Percentiles rank a stretch among this genome's conserved stretches.
These are phyloP conservation scores for Gaultheria prostrata DNA, from an alignment of 148 eudicot genomes.

Conservation along the genomic window DNA sequence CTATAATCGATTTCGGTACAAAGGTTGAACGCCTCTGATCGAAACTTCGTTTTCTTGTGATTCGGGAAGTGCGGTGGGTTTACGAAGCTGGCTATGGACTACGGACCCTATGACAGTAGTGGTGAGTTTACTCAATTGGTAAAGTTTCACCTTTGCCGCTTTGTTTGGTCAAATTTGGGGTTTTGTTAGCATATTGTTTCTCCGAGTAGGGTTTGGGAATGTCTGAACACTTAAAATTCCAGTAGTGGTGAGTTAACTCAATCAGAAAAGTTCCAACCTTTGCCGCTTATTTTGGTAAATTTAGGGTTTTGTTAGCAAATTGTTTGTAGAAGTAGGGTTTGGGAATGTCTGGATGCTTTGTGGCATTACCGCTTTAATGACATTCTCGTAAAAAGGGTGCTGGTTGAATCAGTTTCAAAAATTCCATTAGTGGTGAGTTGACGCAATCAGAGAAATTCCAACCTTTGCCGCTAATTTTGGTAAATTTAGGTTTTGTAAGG, in stretches of 20 bases:
- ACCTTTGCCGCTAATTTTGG: background rate
- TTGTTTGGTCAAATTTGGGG: constrained; percentile 2
- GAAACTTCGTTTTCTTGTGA: background rate
- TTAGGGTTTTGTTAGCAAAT: constrained; percentile 8
- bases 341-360: background rate
- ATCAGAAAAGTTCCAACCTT: background rate
- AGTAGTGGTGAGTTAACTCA: constrained; percentile 36
- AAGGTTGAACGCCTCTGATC: background rate
- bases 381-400: background rate
- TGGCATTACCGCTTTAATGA: background rate
- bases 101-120: constrained; percentile 44
- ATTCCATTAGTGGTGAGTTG: constrained; percentile 22
- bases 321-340: constrained; percentile 11
- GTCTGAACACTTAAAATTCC: background rate
- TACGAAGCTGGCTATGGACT: constrained; percentile 45
- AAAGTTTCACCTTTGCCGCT: background rate
- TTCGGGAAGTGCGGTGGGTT: constrained; percentile 11
- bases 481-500: constrained; percentile 2
- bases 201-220: constrained; percentile 9
- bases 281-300: background rate
- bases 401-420: background rate
- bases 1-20: background rate
- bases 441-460: background rate
- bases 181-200: background rate
- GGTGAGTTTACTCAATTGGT: constrained; percentile 25